Conservation (phyloP, 805 yeast genomes). For the Saccharomycopsis fibuligera region DNA sequence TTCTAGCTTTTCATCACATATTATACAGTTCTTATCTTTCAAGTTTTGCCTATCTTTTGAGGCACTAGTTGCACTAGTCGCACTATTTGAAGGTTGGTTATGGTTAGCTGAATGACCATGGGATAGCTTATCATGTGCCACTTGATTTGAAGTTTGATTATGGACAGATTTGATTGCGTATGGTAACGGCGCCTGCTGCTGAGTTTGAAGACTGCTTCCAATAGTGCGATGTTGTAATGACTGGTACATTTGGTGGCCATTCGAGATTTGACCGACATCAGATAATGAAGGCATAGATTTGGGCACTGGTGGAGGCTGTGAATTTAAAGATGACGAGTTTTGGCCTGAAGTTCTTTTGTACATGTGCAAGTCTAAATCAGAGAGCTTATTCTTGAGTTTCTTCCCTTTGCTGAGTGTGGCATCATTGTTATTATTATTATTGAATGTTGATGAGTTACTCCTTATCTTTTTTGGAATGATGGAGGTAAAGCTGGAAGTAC, state of each 20-base stretch:
- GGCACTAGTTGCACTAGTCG: neutral
- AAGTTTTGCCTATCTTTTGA: neutral
- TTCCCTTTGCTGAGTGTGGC: neutral
- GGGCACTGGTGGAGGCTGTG: neutral
- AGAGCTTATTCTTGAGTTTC: neutral
- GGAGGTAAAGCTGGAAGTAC: conserved; percentile 7
- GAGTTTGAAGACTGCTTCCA: too few species aligned
- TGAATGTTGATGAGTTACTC: neutral
- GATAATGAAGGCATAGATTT: conserved; percentile 4
- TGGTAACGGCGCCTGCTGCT: too few species aligned
- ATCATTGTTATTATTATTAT: neutral
- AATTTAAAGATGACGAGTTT: neutral
- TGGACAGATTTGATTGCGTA: too few species aligned
- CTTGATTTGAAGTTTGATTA: too few species aligned
- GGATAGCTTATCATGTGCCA: too few species aligned
- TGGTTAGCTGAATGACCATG: neutral
- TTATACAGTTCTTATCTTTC: conserved; percentile 8
- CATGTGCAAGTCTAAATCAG: neutral
- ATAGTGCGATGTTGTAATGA: too few species aligned
- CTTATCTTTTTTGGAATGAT: conserved; percentile 10
- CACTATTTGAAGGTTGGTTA: too few species aligned
- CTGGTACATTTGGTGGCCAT: too few species aligned
- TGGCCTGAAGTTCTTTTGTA: neutral
- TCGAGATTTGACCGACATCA: conserved; percentile 7
- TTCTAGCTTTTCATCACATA: conserved; percentile 17